Conservation (phyloP, 306 rosid genomes). For the Astragalus glycyphyllos region DNA sequence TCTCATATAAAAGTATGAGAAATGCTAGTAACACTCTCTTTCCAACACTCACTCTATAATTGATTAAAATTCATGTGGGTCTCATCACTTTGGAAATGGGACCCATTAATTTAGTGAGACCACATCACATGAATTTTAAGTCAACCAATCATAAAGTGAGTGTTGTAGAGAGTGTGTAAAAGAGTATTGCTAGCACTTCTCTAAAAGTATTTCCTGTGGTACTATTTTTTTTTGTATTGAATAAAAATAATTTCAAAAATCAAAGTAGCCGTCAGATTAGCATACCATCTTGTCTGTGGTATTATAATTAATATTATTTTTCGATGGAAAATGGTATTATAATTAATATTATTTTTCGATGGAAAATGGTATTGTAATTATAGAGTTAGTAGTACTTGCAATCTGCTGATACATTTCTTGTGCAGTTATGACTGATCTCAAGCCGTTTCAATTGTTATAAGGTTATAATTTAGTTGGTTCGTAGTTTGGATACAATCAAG, state of each 20-base stretch:
- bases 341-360: not conserved
- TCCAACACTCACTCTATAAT: too few relatives aligned
- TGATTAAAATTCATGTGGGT: too few relatives aligned
- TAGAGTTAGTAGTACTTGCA: conserved; percentile 33
- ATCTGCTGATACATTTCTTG: conserved; percentile 28
- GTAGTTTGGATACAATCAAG: conserved; percentile 77
- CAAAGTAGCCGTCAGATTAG: conserved; percentile 31
- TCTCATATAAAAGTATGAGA: conserved; percentile 16
- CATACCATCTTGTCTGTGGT: conserved; percentile 11
- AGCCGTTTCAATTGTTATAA: conserved; percentile 46
- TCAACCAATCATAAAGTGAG: too few relatives aligned
- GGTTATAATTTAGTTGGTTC: conserved; percentile 82
- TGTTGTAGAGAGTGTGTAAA: too few relatives aligned
- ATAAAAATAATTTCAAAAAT: conserved; percentile 4
- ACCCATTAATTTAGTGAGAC: too few relatives aligned
- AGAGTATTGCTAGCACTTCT: too few relatives aligned
- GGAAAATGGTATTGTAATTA: conserved; percentile 3
- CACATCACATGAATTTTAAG: too few relatives aligned
- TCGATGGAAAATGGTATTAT: not conserved
- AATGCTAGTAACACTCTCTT: too few relatives aligned
- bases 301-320: not conserved
- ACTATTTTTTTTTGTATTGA: conserved; percentile 27
- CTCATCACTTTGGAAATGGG: too few relatives aligned
- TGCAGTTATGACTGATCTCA: conserved; percentile 34
- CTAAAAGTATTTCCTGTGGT: conserved; percentile 8